Percentiles rank a stretch among this genome's conserved stretches.
These are phyloP conservation scores for Afroboletus lepidellus DNA, from an alignment of 1,284 basidiomycete genomes.

Conservation along the genomic window DNA sequence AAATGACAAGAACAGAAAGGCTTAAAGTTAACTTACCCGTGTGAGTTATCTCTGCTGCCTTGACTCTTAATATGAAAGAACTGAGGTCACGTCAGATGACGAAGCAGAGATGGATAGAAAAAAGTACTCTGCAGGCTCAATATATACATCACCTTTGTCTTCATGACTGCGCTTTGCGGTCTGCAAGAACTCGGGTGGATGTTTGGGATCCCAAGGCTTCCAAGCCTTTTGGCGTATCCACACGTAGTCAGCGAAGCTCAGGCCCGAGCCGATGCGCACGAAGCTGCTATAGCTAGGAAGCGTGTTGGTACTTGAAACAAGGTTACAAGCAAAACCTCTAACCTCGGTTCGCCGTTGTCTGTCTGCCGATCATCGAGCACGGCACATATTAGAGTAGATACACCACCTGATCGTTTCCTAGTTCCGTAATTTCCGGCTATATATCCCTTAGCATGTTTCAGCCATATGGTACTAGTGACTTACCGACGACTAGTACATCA, in stretches of 20 bases:
- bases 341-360: conserved; percentile 64
- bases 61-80: conserved; percentile 86
- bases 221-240: conserved; percentile 77
- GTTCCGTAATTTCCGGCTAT: conserved; percentile 73
- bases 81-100: conserved; percentile 38
- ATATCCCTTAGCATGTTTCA: neutral
- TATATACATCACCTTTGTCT: conserved; percentile 79
- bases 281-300: conserved; percentile 69
- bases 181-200: conserved; percentile 61
- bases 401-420: conserved; percentile 73
- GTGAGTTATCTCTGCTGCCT: conserved; percentile 83
- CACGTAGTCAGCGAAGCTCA: conserved; percentile 81
- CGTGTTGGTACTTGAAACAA: neutral
- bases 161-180: conserved; percentile 60
- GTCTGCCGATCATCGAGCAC: conserved; percentile 66
- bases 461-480: conserved; percentile 18
- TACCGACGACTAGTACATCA: conserved; percentile 85
- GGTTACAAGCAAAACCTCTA: conserved; percentile 13
- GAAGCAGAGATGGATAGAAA: neutral
- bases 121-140: conserved; percentile 74
- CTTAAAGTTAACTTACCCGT: conserved; percentile 48
- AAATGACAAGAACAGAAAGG: neutral
- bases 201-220: conserved; percentile 68
- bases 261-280: conserved; percentile 82
- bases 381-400: conserved; percentile 76